Evolutionary conservation across 192 early-diverging fungal species (phyloP), one percentile per base, ranked within the genome.

Genomic region (Mortierella claussenii): DNA sequence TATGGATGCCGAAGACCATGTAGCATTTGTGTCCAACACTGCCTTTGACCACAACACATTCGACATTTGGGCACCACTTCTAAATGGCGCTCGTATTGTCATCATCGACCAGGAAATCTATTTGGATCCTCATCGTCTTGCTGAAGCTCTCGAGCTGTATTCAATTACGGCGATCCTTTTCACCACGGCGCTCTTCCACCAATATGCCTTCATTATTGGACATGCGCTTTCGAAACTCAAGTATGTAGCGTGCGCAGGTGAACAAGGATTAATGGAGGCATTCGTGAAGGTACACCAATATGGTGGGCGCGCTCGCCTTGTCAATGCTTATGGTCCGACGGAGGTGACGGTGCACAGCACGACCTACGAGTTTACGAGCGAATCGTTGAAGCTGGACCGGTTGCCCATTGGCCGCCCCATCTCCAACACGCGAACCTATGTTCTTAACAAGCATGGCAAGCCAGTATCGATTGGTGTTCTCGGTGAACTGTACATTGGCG

Each of bases 401-500:
- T n/a, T 48, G 24, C 58, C 58, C 18, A 48, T 56, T 28, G 52
- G 52, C 10, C 24, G 43, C 4, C 51, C 48, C 7, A 46, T 55
- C 42, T 27, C 40, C 53, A 48, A 54, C 36, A 37, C 44, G 8
- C 28, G 17, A 3, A 21, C 26, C 15, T 60, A 60, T 60, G 58
- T 60, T 3, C 58, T 60, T 27, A 27, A 60, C 47, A 30, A 31
- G 18, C 30, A 31, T 8, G 28, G 58, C 30, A 0, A 46, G 15
- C 69, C 69, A 27, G 76, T 79, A 1, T 76, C 81, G 23, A 10
- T 73, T 2, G 81, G 81, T 17, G 79, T 50, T 0, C 49, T 68
- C 7, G 81, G 81, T 20, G 81, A 83, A 42, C 65, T 83, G 13
- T 66, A 73, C 44, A 65, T 79, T 32, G 68, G 65, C 28, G 82